Evolutionary conservation across 441 rosid species (phyloP).

Genomic region (Euphorbia schlechtendalii): DNA sequence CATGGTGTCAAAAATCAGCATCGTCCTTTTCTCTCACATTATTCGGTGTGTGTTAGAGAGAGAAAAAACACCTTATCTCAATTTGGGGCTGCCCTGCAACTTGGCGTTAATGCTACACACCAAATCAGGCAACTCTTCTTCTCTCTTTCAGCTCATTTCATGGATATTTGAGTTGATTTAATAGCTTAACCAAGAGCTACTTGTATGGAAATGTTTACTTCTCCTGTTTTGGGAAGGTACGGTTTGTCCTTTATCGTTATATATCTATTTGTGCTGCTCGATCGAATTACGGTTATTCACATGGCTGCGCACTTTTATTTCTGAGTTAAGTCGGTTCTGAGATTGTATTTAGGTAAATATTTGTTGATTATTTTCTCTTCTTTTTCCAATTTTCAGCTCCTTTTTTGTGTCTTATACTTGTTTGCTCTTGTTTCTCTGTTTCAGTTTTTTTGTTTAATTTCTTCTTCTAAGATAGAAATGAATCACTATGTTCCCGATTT

Average conservation of each 20-base stretch:
- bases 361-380: not conserved
- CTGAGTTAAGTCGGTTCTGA: not conserved
- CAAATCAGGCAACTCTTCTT: conserved; percentile 13
- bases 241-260: not conserved
- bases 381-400: not conserved
- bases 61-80: conserved; percentile 28
- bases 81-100: conserved; percentile 15
- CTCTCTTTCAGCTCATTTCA: too few species aligned
- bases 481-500: conserved; percentile 70
- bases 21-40: conserved; percentile 27
- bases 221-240: not conserved
- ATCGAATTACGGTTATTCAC: not conserved
- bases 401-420: not conserved
- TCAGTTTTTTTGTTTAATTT: not conserved
- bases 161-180: not conserved
- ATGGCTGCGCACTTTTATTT: not conserved
- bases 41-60: conserved; percentile 6
- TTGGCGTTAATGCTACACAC: conserved; percentile 14
- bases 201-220: too few species aligned
- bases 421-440: not conserved
- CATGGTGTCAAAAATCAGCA: conserved; percentile 25
- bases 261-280: not conserved
- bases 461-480: conserved; percentile 25
- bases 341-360: not conserved
- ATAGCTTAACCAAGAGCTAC: too few species aligned